phyloP scores from a whole-genome alignment of 208 protist genomes.

The Leishmania lainsoni region DNA sequence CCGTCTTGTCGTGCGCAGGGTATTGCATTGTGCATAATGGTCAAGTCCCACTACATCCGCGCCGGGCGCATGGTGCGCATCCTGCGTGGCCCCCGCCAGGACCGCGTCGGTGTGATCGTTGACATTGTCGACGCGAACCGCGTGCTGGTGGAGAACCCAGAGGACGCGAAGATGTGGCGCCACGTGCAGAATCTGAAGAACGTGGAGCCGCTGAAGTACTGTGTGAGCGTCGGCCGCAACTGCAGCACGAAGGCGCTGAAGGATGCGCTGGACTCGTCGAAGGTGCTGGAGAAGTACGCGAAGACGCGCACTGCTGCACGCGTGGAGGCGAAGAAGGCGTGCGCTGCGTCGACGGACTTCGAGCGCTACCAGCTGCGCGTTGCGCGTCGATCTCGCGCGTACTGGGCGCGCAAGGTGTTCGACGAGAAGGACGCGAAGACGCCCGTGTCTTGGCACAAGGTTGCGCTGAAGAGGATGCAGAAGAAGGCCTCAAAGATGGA shows the following conservation, averaged over 20 bases:
- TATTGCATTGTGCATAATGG: conserved; percentile 51
- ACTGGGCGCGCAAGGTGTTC: conserved; percentile 92
- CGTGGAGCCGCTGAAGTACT: conserved; percentile 85
- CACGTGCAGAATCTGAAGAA: conserved; percentile 92
- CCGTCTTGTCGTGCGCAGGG: conserved; percentile 17
- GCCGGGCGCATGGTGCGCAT: conserved; percentile 65
- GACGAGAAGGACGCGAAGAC: conserved; percentile 89
- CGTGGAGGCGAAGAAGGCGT: conserved; percentile 83
- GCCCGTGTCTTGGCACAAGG: conserved; percentile 90
- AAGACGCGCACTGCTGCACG: conserved; percentile 77
- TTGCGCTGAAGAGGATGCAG: conserved; percentile 83
- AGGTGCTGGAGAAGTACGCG: conserved; percentile 88
- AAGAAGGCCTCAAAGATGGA: conserved; percentile 89
- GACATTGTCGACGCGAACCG: conserved; percentile 92
- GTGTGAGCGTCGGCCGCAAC: conserved; percentile 65
- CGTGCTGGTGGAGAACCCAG: conserved; percentile 90
- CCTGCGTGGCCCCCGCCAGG: conserved; percentile 59
- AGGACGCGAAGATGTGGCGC: conserved; percentile 90
- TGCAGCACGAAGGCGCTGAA: conserved; percentile 78
- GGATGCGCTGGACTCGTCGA: conserved; percentile 62
- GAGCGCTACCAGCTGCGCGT: conserved; percentile 93
- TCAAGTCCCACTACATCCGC: conserved; percentile 67
- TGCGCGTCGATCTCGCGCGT: conserved; percentile 87
- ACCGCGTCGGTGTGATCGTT: conserved; percentile 75
- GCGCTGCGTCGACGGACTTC: conserved; percentile 87